Base-by-base conservation (phyloP, 176 grass and related monocot genomes). In the Alopecurus myosuroides region DNA sequence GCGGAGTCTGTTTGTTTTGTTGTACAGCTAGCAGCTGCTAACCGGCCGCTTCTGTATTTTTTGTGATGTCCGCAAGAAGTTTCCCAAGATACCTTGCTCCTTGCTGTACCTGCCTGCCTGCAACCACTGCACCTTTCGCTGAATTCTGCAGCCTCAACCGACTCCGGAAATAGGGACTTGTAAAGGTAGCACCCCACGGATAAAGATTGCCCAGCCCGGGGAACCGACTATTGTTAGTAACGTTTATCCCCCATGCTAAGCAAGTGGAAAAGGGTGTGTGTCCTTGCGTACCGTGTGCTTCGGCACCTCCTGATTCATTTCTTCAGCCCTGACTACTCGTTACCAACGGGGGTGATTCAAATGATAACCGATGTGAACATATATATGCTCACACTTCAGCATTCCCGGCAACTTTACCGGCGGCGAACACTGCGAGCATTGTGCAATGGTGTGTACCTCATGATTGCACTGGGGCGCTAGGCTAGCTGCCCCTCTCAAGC, bases 41-140 rank as follows among this genome's bases (percentile, higher is more conserved):
- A 12, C 88, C 70, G 70, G 70, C 70, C 42, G 70, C 84, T 72
- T 71, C 78, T 40, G 26, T 53, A 45, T 42, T 30, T 58, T 57
- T 63, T 78, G 4, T 81, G 65, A 64, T 70, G 88, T 29, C 66
- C n/a, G 58, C 56, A 28, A 79, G 76, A 90, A 90, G 89, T 56
- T 90, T 87, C 85, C 85, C 36, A 75, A 80, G 85, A 90, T 87
- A 77, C 88, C 75, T 87, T 90, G 74, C 79, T 73, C 52, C 71
- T 76, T 15, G 70, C 44, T 20, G 70, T 49, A 30, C 70, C 70
- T 70, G 12, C 65, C 48, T 70, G 40, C 75, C 76, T 80, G 77
- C 76, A 81, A 31, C 45, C 26, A 3, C 22, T 68, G 31, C 13
- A 31, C 55, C 84, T 86, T 86, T 90, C 31, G 55, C 66, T 51